Base-by-base conservation (phyloP, 768 basidiomycete species). In the Tulasnella sp. region DNA sequence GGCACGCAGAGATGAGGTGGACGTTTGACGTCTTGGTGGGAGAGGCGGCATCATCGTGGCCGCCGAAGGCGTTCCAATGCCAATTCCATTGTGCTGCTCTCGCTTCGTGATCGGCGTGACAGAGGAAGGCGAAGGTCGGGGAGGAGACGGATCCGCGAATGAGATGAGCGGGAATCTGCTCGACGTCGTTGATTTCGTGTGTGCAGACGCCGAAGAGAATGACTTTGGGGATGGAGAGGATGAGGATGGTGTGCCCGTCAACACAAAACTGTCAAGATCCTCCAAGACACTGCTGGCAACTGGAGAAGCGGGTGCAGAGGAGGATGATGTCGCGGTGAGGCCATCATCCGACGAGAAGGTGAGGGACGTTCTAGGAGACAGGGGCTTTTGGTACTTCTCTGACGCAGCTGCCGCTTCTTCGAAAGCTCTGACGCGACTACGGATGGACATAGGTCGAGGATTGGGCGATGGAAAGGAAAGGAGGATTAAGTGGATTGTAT, bases 341-440 rank as follows among this genome's bases (percentile, higher is more conserved):
- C 45, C 57, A 21, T 59, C 57, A 34, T 59, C 57, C 12, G 30
- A 34, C 17, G 57, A 59, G 49, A 59, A 59, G 19, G 57, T 59
- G 46, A 59, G 57, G 19, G 57, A 59, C 27, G 57, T 59, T 31
- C 57, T 21, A 49, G 57, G 57, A 49, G 57, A 59, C 57, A 46
- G 31, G n/a, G 57, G 57, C 30, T 46, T 31, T 2, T 27, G 46
- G 17, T 27, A 22, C 24, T 9, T 41, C 30, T 24, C 29, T 4
- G 57, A 49, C 34, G 57, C 30, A 25, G 57, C 49, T 2, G 57
- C 57, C 42, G 57, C 57, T 21, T 49, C 45, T 38, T 59, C 57
- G 19, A 59, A 41, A 10, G 57, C 57, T 50, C 34, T 4, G 21
- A 59, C 38, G 21, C 57, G 46, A 38, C 31, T 31, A 29, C 38